Base-by-base conservation (phyloP, 352 stramenopile genomes). In the Globisporangium canariense region DNA sequence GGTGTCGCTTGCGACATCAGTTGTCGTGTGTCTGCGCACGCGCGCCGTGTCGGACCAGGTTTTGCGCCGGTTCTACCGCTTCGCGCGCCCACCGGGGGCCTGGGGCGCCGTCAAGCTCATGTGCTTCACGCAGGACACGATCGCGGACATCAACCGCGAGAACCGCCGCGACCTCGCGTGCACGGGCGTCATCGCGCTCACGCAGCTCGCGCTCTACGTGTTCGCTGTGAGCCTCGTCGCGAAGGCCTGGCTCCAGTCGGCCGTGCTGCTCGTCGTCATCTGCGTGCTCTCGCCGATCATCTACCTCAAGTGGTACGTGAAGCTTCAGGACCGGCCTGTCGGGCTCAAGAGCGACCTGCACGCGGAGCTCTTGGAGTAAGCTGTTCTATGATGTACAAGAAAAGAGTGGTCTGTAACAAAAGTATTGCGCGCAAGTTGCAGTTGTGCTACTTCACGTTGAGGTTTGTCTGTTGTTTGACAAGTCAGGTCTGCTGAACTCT, bases 251-350 rank as follows among this genome's bases (percentile, higher is more conserved):
- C 66, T 57, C 13, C 83, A 92, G 68, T 75, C 74, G 2, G 60
- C 77, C 4, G 67, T 88, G 43, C 72, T 92, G 41, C 58, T 71
- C 28, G 54, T 47, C 4, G 54, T 86, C 10, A 41, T 92, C 56
- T 62, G 64, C 32, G 57, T 82, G 20, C 69, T 83, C 2, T 56
- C 76, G 9, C 79, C 83, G 2, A 34, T 86, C 16, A 89, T 92
- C 50, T 90, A 89, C 69, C 76, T 80, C n/a, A 86, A 92, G 55
- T 92, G 83, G 83, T 92, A 86, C 61, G 68, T 77, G 20, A 83
- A 90, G 60, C 68, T 92, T 43, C 71, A 86, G 66, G 75, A 86
- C 62, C 75, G 70, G 4, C 78, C 81, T 7, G 72, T 88, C 10
- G 79, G 77, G 41, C 62, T 88, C 6, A 65, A 71, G 32, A 84